Conservation (phyloP, 2,329 filamentous ascomycete genomes). For the Colletotrichum incanum region DNA sequence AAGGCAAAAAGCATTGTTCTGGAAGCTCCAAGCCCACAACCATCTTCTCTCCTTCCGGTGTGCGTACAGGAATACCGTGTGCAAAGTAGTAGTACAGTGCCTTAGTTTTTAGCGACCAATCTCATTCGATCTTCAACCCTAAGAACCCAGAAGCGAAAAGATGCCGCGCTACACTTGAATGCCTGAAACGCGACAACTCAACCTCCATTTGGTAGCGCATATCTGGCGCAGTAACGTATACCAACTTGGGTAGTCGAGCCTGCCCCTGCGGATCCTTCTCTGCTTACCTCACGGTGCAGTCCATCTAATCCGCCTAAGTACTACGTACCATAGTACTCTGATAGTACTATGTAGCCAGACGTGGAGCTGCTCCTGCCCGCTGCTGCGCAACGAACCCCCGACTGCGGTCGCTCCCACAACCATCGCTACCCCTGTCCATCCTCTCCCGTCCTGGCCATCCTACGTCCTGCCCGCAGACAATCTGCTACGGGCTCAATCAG, state of each 20-base stretch:
- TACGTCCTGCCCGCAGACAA: conserved; percentile 35
- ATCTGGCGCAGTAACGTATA: background rate
- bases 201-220: conserved; percentile 16
- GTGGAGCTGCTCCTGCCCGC: conserved; percentile 5
- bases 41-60: background rate
- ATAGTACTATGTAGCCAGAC: background rate
- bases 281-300: conserved; percentile 1
- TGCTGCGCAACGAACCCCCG: conserved; percentile 25
- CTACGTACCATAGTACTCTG: background rate
- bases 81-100: background rate
- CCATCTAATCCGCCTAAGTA: background rate
- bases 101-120: background rate
- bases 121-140: background rate
- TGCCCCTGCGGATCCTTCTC: conserved; percentile 4
- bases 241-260: background rate
- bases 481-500: conserved; percentile 42
- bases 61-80: background rate
- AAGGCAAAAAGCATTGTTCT: background rate
- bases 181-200: conserved; percentile 36
- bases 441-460: conserved; percentile 19
- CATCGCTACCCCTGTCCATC: conserved; percentile 33
- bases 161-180: conserved; percentile 25
- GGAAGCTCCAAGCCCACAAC: background rate
- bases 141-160: conserved; percentile 12
- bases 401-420: conserved; percentile 24